Conservation (phyloP, 345 rosid genomes). For the Brassica napus region DNA sequence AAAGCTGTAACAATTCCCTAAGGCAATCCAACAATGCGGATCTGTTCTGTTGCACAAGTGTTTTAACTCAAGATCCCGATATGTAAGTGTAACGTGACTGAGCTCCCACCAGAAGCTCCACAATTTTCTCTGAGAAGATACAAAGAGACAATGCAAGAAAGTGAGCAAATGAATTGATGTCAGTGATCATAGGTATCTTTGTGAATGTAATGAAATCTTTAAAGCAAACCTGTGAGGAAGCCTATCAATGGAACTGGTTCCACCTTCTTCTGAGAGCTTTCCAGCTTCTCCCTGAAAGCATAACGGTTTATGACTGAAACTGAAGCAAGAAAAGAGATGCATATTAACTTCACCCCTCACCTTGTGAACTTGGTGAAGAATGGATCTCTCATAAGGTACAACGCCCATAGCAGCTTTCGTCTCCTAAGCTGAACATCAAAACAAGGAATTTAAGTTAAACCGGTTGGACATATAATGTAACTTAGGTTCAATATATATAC, state of each 20-base stretch:
- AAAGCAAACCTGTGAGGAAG: slow-evolving; percentile 61
- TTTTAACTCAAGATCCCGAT: slow-evolving; percentile 70
- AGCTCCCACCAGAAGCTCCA: slow-evolving; percentile 81
- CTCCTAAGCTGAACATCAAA: slow-evolving; percentile 60
- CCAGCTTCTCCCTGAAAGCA: slow-evolving; percentile 72
- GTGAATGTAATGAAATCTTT: neutral
- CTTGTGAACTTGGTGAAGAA: slow-evolving; percentile 86
- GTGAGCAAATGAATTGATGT: neutral
- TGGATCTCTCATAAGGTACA: slow-evolving; percentile 95
- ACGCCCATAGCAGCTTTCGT: slow-evolving; percentile 87
- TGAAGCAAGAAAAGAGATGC: neutral
- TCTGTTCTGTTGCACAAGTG: neutral
- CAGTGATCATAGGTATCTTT: neutral
- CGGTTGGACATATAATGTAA: neutral
- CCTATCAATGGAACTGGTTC: slow-evolving; percentile 77
- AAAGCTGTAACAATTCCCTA: slow-evolving; percentile 2
- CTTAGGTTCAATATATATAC: neutral
- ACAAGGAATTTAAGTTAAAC: slow-evolving; percentile 22
- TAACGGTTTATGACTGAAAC: neutral
- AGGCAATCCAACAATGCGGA: neutral
- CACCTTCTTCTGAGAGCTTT: slow-evolving; percentile 56
- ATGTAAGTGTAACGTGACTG: slow-evolving; percentile 91
- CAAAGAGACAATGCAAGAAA: neutral
- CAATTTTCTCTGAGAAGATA: slow-evolving; percentile 63
- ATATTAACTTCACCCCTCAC: slow-evolving; percentile 31